Percentiles rank a stretch among this genome's conserved stretches.
Conservation (phyloP, 164 flowering plant genomes). For the Echeveria elegans region DNA sequence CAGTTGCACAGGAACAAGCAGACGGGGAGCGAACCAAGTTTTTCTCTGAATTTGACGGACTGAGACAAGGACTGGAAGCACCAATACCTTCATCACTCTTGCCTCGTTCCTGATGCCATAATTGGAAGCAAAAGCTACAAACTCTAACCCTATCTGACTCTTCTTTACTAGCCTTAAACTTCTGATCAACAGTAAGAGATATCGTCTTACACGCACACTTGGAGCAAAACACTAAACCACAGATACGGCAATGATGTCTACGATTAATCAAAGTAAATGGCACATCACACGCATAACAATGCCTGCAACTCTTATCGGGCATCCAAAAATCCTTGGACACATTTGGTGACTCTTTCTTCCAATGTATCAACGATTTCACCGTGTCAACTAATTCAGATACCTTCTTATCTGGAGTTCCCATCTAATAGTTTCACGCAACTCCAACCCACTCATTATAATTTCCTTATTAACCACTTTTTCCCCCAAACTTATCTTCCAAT, state of each 20-base stretch:
- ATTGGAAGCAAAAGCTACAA: slow-evolving; percentile 80
- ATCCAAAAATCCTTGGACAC: slow-evolving; percentile 96
- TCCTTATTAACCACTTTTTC: slow-evolving; percentile 33
- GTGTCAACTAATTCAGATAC: slow-evolving; percentile 41
- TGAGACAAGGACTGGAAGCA: slow-evolving; percentile 32
- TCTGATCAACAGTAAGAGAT: slow-evolving; percentile 40
- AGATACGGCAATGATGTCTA: slow-evolving; percentile 85
- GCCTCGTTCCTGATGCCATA: slow-evolving; percentile 47
- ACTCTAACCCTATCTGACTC: slow-evolving; percentile 74
- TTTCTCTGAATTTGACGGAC: slow-evolving; percentile 51
- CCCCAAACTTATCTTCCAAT: neutral
- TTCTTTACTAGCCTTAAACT: slow-evolving; percentile 25
- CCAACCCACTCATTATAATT: slow-evolving; percentile 45
- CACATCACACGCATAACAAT: slow-evolving; percentile 88
- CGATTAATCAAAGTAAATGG: slow-evolving; percentile 84
- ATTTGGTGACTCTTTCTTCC: slow-evolving; percentile 60
- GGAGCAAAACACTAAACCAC: slow-evolving; percentile 87
- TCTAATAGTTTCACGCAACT: slow-evolving; percentile 31
- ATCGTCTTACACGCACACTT: slow-evolving; percentile 79
- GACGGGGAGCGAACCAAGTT: slow-evolving; percentile 23
- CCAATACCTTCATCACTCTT: slow-evolving; percentile 33
- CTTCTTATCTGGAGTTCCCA: slow-evolving; percentile 51
- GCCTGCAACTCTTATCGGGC: slow-evolving; percentile 93
- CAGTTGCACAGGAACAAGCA: neutral
- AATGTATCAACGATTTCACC: slow-evolving; percentile 68